Evolutionary conservation across 2,329 filamentous ascomycete genomes (phyloP), one percentile per base, ranked within the genome.

Genomic region (Tolypocladium amazonense): DNA sequence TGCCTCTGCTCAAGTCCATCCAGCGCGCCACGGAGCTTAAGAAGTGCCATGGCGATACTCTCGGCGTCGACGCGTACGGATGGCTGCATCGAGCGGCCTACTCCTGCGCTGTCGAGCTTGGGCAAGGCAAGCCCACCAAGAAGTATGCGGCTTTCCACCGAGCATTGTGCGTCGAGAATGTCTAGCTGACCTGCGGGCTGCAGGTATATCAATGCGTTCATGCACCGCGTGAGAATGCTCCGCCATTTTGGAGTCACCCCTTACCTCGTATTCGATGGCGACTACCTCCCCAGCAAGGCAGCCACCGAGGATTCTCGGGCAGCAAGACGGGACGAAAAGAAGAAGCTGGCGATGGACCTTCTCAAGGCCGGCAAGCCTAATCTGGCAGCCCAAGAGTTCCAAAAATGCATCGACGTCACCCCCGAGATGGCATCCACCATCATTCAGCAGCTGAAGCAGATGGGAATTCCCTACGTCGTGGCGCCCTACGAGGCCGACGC

Each of bases 401-500:
- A 97, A 70, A 99, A 97, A 72, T 89, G 92, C 54, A 88, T 97
- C 62, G 94, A 99, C 72, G 87, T 99, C 43, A 97, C 94, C 1
- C 93, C 95, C 2, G 87, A 94, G 68, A 99, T 99, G 95, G 94
- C 94, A 9, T 85, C 90, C 8, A 82, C 89, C 65, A 77, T 97
- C 58, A 99, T 99, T 61, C 92, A 97, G 65, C 90, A 96, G 71
- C 80, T 97, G 67, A 97, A 95, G 75, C 84, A 85, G 68, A 78
- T 87, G 68, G 81, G 85, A 45, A 82, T 99, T 20, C 83, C 90
- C 60, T 97, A 96, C 70, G 81, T 99, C 59, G 95, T 99, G 23
- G 94, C 94, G 0, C 94, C 94, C 0, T 99, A 97, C 74, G 94
- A 99, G 78, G 94, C 94, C 55, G 94, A 99, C 73, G 88, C 93